These are phyloP conservation scores for Sugiyamaella paludigena DNA, from an alignment of 1,139 yeast species.

Conservation along the genomic window DNA sequence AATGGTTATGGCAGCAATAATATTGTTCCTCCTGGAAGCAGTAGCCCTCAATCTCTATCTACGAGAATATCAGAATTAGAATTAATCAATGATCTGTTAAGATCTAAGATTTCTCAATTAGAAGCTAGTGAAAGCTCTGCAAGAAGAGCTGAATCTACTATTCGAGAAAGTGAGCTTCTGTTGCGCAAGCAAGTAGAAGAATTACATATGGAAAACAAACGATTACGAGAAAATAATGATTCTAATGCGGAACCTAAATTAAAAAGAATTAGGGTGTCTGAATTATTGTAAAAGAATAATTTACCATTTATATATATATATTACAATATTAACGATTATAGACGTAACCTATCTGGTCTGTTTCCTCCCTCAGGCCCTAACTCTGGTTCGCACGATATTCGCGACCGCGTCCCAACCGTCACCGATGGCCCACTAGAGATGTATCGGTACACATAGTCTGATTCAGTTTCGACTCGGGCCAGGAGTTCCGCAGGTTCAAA, in stretches of 20 bases:
- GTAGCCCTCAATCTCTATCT: slow-evolving; percentile 21
- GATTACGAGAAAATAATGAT: slow-evolving; percentile 2
- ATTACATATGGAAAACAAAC: slow-evolving; percentile 21
- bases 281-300: slow-evolving; percentile 17
- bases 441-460: too few species aligned
- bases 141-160: slow-evolving; percentile 28
- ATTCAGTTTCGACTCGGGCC: too few species aligned
- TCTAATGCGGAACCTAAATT: slow-evolving; percentile 15
- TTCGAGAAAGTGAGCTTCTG: slow-evolving; percentile 30
- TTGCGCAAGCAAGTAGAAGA: slow-evolving; percentile 25
- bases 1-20: background rate
- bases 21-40: background rate
- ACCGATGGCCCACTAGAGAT: too few species aligned
- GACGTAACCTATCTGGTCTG: too few species aligned
- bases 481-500: too few species aligned
- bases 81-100: slow-evolving; percentile 78
- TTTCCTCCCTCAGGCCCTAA: too few species aligned
- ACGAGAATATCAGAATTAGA: slow-evolving; percentile 63
- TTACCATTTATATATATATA: slow-evolving; percentile 1
- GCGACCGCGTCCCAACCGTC: too few species aligned
- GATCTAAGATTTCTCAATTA: slow-evolving; percentile 74
- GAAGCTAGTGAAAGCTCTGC: slow-evolving; percentile 60
- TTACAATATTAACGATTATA: background rate
- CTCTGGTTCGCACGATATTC: too few species aligned
- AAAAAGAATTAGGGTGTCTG: slow-evolving; percentile 28